Percentiles rank a stretch among this genome's conserved stretches.
Evolutionary conservation across 2,329 filamentous ascomycete species (phyloP).

Genomic region (Cladosporium phlei): DNA sequence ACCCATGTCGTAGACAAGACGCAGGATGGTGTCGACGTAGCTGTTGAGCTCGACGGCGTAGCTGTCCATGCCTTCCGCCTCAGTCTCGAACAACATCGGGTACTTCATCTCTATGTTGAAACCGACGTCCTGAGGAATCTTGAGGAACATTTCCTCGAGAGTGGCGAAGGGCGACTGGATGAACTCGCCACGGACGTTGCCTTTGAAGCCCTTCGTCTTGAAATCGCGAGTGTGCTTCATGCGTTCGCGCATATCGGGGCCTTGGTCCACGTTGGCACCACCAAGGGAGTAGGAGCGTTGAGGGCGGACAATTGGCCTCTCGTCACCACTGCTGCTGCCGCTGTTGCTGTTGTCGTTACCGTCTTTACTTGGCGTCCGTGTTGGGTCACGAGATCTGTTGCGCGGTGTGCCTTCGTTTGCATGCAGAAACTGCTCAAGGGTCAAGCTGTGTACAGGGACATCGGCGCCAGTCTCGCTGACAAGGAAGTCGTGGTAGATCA

Average conservation of each 20-base stretch:
- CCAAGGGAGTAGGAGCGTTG: constrained; percentile 58
- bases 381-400: constrained; percentile 43
- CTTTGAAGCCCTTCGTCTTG: constrained; percentile 92
- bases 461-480: constrained; percentile 98
- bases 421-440: constrained; percentile 90
- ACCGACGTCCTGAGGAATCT: constrained; percentile 74
- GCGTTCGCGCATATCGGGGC: constrained; percentile 65
- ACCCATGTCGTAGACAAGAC: constrained; percentile 82
- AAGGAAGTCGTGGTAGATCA: constrained; percentile 97
- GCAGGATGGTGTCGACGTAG: constrained; percentile 89
- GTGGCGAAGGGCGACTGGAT: constrained; percentile 96
- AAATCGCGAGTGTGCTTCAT: constrained; percentile 98
- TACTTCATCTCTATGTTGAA: constrained; percentile 99
- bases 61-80: constrained; percentile 94
- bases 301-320: neutral
- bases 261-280: constrained; percentile 37
- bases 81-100: constrained; percentile 92
- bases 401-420: constrained; percentile 57
- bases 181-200: constrained; percentile 86
- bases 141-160: constrained; percentile 84
- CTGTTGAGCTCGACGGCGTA: constrained; percentile 94
- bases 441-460: constrained; percentile 90
- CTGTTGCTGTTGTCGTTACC: constrained; percentile 5
- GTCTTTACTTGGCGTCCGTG: constrained; percentile 33
- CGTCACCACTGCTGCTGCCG: constrained; percentile 19